A percentile compares a stretch with the other conserved stretches of the same genome.
Evolutionary conservation across 1,284 basidiomycete genomes (phyloP).

Genomic region (Cryptococcus sp.): DNA sequence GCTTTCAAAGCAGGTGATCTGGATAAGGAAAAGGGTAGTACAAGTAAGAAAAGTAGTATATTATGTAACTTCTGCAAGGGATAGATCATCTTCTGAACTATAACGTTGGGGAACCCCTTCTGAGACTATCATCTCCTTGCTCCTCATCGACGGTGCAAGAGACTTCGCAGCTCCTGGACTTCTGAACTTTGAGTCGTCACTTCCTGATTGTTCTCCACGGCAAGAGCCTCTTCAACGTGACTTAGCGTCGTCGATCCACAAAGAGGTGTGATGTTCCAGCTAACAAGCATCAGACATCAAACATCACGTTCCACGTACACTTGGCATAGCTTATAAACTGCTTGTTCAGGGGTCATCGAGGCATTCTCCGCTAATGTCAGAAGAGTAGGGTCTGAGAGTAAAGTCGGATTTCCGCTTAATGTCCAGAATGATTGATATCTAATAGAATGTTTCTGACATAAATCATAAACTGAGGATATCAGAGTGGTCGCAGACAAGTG

Average conservation of each 20-base stretch:
- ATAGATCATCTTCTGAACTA: too few relatives aligned
- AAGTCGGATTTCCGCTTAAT: conserved; percentile 64
- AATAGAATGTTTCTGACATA: conserved; percentile 53
- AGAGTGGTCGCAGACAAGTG: background rate
- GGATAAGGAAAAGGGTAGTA: too few relatives aligned
- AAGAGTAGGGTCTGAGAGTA: conserved; percentile 56
- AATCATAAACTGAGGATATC: conserved; percentile 25
- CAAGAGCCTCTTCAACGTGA: conserved; percentile 63
- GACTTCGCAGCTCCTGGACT: too few relatives aligned
- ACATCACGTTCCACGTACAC: conserved; percentile 17
- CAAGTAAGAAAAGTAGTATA: too few relatives aligned
- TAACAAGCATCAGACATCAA: conserved; percentile 9
- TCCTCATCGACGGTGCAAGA: too few relatives aligned
- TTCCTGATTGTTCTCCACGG: conserved; percentile 38
- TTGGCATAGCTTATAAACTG: conserved; percentile 64
- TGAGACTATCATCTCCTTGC: too few relatives aligned
- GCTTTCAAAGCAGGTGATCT: too few relatives aligned
- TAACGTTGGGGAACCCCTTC: too few relatives aligned
- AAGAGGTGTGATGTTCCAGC: conserved; percentile 40
- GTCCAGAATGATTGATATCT: conserved; percentile 85
- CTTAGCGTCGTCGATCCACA: conserved; percentile 33
- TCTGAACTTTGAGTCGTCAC: too few relatives aligned
- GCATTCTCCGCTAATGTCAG: conserved; percentile 51
- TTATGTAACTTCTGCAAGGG: too few relatives aligned
- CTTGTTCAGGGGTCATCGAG: conserved; percentile 60